These are phyloP conservation scores for Sclerotinia subarctica DNA, from an alignment of 2,329 filamentous ascomycete genomes.

Conservation along the genomic window DNA sequence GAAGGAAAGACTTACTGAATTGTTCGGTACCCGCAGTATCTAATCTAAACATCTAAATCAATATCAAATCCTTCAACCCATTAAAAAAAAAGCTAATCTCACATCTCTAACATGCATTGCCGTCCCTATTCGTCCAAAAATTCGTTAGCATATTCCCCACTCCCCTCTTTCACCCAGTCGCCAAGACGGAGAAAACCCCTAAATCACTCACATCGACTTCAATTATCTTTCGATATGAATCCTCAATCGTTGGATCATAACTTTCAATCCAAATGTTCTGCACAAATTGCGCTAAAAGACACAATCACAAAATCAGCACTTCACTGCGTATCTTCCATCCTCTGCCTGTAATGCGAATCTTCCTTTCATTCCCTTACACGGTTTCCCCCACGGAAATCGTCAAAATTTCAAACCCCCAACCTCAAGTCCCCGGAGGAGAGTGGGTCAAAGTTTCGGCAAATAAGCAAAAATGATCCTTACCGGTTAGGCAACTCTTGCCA, in stretches of 20 bases:
- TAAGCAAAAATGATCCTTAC: slow-evolving; percentile 43
- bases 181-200: neutral
- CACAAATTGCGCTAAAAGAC: slow-evolving; percentile 62
- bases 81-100: slow-evolving; percentile 35
- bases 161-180: neutral
- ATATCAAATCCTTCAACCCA: slow-evolving; percentile 12
- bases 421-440: slow-evolving; percentile 9
- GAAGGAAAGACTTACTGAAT: slow-evolving; percentile 57
- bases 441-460: slow-evolving; percentile 19
- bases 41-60: slow-evolving; percentile 45
- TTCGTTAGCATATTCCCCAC: slow-evolving; percentile 19
- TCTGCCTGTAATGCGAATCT: neutral
- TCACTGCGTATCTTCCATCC: neutral
- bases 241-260: slow-evolving; percentile 61
- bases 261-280: slow-evolving; percentile 74
- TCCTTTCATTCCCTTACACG: neutral
- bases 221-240: slow-evolving; percentile 58
- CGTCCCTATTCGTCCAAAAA: slow-evolving; percentile 49
- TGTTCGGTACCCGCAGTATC: slow-evolving; percentile 75
- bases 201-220: slow-evolving; percentile 62
- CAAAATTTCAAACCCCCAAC: slow-evolving; percentile 4
- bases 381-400: neutral
- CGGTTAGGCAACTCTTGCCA: slow-evolving; percentile 72
- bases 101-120: slow-evolving; percentile 72
- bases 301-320: slow-evolving; percentile 9